Percentiles rank a stretch among this genome's conserved stretches.
phyloP scores from a whole-genome alignment of 345 rosid genomes.

The Eucalyptus globulus region DNA sequence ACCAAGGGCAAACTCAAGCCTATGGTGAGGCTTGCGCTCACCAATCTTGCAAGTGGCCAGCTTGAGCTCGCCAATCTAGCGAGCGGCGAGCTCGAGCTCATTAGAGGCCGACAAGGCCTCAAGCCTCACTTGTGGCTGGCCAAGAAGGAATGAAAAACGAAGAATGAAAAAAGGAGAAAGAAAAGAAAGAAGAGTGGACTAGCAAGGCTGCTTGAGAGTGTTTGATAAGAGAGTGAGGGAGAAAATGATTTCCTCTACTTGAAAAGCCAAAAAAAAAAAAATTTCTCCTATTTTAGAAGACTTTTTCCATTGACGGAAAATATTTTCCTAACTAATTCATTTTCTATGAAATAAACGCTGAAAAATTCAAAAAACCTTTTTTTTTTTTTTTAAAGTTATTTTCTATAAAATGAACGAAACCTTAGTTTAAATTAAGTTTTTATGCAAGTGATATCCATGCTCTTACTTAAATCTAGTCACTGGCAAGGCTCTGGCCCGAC shows the following conservation, averaged over 20 bases:
- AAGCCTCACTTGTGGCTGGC: too few species aligned
- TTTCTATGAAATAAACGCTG: too few species aligned
- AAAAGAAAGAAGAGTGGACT: background rate
- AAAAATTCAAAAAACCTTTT: accelerated
- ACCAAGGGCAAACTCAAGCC: too few species aligned
- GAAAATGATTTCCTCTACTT: background rate
- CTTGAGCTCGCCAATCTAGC: too few species aligned
- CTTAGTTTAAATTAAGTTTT: background rate
- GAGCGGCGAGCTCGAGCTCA: background rate
- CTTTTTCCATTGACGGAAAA: too few species aligned
- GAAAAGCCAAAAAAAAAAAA: too few species aligned
- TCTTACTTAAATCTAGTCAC: background rate
- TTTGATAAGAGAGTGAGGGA: background rate
- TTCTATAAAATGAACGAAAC: accelerated
- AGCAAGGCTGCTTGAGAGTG: background rate
- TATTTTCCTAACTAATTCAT: background rate
- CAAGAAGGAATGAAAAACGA: too few species aligned
- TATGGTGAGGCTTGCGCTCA: too few species aligned
- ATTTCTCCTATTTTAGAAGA: too few species aligned
- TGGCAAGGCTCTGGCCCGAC: background rate
- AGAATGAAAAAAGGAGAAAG: too few species aligned
- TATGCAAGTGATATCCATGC: background rate
- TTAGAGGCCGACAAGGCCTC: too few species aligned
- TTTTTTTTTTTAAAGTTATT: background rate
- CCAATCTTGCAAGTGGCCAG: too few species aligned